Conservation (phyloP, 2,329 filamentous ascomycete species). For the Plenodomus lindquistii region DNA sequence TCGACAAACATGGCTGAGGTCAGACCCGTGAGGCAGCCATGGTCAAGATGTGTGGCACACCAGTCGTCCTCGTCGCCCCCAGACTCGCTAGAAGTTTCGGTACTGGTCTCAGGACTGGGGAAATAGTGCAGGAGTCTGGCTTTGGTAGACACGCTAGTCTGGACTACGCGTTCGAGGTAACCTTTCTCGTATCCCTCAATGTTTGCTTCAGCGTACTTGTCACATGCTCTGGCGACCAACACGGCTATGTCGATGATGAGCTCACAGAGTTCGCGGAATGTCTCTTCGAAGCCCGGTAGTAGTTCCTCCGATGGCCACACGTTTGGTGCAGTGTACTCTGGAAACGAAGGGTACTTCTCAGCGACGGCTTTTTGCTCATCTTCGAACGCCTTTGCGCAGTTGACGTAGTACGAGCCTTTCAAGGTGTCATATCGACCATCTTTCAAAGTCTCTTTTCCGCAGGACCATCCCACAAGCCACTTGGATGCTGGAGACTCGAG, state of each 20-base stretch:
- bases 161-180: constrained; percentile 86
- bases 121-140: constrained; percentile 93
- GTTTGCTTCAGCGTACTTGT: constrained; percentile 78
- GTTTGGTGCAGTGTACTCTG: constrained; percentile 88
- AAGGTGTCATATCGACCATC: constrained; percentile 77
- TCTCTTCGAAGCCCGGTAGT: constrained; percentile 74
- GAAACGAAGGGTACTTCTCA: constrained; percentile 66
- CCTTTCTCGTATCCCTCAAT: constrained; percentile 75
- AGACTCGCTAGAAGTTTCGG: constrained; percentile 12
- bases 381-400: constrained; percentile 71
- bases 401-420: constrained; percentile 84
- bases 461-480: constrained; percentile 74
- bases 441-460: constrained; percentile 79
- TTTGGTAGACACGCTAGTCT: constrained; percentile 84
- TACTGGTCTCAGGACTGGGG: constrained; percentile 52
- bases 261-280: constrained; percentile 74
- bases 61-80: constrained; percentile 76
- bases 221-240: constrained; percentile 87
- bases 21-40: constrained; percentile 90
- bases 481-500: constrained; percentile 58
- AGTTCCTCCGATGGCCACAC: constrained; percentile 75
- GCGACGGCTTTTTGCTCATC: constrained; percentile 54
- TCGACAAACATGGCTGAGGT: constrained; percentile 97
- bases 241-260: constrained; percentile 89
- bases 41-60: constrained; percentile 90